A percentile compares a stretch with the other conserved stretches of the same genome.
Conservation (phyloP, 805 yeast genomes). For the Candida chilensis region DNA sequence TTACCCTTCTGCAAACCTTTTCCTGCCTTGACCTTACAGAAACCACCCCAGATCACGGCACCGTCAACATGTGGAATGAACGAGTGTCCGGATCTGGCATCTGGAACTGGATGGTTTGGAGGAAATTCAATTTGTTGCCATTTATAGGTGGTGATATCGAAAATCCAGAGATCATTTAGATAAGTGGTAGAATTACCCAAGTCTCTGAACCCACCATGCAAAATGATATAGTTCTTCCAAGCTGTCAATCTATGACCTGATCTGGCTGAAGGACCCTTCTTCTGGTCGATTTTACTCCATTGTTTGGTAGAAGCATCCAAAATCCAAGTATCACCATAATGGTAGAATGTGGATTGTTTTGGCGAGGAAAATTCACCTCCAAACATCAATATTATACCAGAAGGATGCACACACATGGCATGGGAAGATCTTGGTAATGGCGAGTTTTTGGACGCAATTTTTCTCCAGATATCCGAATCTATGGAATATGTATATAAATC, state of each 20-base stretch:
- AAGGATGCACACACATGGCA: constrained; percentile 87
- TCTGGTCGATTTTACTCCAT: constrained; percentile 80
- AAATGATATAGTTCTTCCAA: constrained; percentile 84
- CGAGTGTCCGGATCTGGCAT: constrained; percentile 90
- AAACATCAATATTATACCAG: constrained; percentile 76
- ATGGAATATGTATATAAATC: constrained; percentile 68
- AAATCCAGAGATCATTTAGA: constrained; percentile 82
- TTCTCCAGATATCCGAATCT: constrained; percentile 77
- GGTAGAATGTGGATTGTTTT: constrained; percentile 91
- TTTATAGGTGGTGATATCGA: constrained; percentile 80
- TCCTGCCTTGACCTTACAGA: constrained; percentile 83
- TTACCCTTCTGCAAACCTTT: constrained; percentile 89
- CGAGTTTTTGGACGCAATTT: constrained; percentile 68
- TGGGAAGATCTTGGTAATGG: constrained; percentile 94
- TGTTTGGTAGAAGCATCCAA: constrained; percentile 77
- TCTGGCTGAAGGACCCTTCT: constrained; percentile 73
- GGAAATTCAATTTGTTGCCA: constrained; percentile 91
- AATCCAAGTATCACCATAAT: constrained; percentile 94
- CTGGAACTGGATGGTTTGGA: constrained; percentile 71
- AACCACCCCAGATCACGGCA: constrained; percentile 86
- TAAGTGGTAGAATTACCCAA: constrained; percentile 79
- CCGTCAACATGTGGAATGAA: constrained; percentile 75
- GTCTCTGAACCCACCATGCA: constrained; percentile 93
- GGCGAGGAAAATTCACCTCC: constrained; percentile 98
- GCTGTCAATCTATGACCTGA: constrained; percentile 87